These are phyloP conservation scores for Abrus pulchellus DNA, from an alignment of 306 rosid genomes.

Conservation along the genomic window DNA sequence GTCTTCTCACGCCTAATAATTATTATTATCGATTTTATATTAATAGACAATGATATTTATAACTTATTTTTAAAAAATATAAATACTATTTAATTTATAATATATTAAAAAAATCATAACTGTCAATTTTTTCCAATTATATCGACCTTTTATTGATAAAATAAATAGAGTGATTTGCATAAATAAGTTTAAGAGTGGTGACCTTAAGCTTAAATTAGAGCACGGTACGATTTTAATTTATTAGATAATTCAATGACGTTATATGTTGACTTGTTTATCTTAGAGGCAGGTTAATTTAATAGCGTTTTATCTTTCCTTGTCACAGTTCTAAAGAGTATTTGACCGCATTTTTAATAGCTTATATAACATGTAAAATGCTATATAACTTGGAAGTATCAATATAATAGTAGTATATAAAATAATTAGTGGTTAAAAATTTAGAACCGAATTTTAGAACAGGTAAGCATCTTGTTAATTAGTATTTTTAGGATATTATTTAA, in stretches of 20 bases:
- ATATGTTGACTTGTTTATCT: neutral
- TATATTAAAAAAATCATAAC: too few species aligned
- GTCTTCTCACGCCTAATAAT: too few species aligned
- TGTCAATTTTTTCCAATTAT: too few species aligned
- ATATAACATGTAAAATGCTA: neutral
- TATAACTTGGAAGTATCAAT: neutral
- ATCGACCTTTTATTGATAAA: too few species aligned
- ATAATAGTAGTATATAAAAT: neutral
- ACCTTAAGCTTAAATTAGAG: neutral
- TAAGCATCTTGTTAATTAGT: too few species aligned
- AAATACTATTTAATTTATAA: too few species aligned
- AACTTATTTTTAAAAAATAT: too few species aligned
- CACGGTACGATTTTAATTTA: neutral
- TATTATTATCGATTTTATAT: too few species aligned
- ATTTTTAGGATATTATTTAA: too few species aligned
- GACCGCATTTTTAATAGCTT: neutral
- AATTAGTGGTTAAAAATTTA: neutral
- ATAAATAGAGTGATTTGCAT: neutral
- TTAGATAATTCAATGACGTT: neutral
- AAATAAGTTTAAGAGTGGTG: neutral
- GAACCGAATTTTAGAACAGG: neutral
- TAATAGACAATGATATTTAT: too few species aligned
- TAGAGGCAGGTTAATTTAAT: neutral
- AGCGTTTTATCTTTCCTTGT: neutral
- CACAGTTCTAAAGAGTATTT: neutral